A percentile compares a stretch with the other conserved stretches of the same genome.
These are phyloP conservation scores for Capniomyces stellatus DNA, from an alignment of 371 early-diverging fungal genomes.

Conservation along the genomic window DNA sequence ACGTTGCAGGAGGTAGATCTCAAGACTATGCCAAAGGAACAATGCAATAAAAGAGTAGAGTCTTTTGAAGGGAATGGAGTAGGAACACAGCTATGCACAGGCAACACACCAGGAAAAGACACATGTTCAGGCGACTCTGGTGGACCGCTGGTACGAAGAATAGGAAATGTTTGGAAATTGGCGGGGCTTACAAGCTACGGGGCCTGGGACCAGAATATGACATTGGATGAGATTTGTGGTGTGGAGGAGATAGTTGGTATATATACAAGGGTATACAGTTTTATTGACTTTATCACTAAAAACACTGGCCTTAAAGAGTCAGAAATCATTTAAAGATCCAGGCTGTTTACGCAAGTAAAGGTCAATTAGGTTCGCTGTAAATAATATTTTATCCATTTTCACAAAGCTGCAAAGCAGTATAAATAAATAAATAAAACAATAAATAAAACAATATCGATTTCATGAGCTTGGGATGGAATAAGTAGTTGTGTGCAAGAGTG, in stretches of 20 bases:
- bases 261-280: not conserved
- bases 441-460: too few relatives aligned
- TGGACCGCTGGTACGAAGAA: conserved; percentile 14
- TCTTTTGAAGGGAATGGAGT: conserved; percentile 1
- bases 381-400: too few relatives aligned
- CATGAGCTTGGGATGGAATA: too few relatives aligned
- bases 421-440: too few relatives aligned
- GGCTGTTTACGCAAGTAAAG: too few relatives aligned
- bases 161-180: not conserved
- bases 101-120: conserved; percentile 11
- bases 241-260: conserved; percentile 1
- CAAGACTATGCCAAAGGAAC: conserved; percentile 1
- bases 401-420: too few relatives aligned
- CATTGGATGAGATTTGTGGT: not conserved
- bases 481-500: too few relatives aligned
- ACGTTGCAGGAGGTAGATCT: conserved; percentile 16
- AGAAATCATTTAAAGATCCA: not conserved
- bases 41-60: conserved; percentile 6
- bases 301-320: not conserved
- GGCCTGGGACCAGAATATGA: not conserved
- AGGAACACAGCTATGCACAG: conserved; percentile 16
- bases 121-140: conserved; percentile 25
- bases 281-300: not conserved
- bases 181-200: not conserved
- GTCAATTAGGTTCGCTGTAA: too few relatives aligned